Evolutionary conservation across 257 asterid genomes (phyloP), one percentile per base, ranked within the genome.

Genomic region (Leptodermis oblonga): DNA sequence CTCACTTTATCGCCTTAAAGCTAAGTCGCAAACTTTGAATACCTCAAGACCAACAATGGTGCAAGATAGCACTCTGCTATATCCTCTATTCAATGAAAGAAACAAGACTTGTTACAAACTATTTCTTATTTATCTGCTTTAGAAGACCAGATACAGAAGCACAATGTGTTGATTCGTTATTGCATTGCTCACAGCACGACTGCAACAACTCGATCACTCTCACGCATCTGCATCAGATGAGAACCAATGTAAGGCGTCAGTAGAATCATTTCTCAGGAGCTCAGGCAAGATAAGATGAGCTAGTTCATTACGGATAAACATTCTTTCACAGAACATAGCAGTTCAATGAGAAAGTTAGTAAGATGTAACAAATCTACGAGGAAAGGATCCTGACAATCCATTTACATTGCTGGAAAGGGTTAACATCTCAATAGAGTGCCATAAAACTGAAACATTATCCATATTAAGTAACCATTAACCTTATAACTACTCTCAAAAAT

Each of bases 141-240:
- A 92, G 82, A 67, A 92, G 86, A 52, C 81, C 87, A 56, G 96
- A 78, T 4, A 93, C 88, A 0, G 97, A 90, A 70, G 90, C 99
- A 68, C 99, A 93, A 76, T 93, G 99, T 22, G 97, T 93, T 18
- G 99, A 93, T 82, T 88, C 85, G 58, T 90, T 55, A 55, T 87
- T 84, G 61, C 99, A 90, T 62, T 90, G 86, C 79, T 88, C 95
- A 67, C 99, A 93, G 85, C 99, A 93, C 26, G 61, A 76, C 61
- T 89, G 91, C 78, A 93, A 82, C 81, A 73, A 54, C 79, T 92
- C 94, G 48, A 92, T 92, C 61, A 78, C 98, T 80, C 75, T 86
- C 20, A 85, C 74, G 69, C 98, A 92, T 87, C 98, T 92, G 72
- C 77, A 85, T n/a, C n/a, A n/a, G n/a, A n/a, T n/a, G n/a, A n/a